Evolutionary conservation across 1,284 basidiomycete species (phyloP).

Genomic region (Austroboletus novae-zelandiae): DNA sequence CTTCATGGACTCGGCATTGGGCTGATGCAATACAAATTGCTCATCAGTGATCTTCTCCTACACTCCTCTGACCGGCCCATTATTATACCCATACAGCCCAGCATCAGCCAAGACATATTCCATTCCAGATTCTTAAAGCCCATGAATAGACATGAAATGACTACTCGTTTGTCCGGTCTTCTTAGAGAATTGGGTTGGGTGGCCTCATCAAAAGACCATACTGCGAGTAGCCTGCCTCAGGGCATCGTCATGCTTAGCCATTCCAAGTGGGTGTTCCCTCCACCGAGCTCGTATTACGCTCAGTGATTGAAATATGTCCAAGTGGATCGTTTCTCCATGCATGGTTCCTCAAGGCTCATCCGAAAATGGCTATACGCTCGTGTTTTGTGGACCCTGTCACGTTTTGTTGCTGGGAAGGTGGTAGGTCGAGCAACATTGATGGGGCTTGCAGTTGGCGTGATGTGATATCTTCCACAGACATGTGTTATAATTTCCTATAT

Average conservation of each 20-base stretch:
- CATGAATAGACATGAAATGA: slow-evolving; percentile 60
- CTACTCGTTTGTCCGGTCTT: slow-evolving; percentile 56
- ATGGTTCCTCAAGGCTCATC: slow-evolving; percentile 81
- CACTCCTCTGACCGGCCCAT: slow-evolving; percentile 69
- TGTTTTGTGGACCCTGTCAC: slow-evolving; percentile 89
- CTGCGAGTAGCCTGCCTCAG: slow-evolving; percentile 1
- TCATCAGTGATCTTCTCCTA: slow-evolving; percentile 50
- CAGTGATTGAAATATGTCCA: slow-evolving; percentile 9
- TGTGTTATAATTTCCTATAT: slow-evolving; percentile 88
- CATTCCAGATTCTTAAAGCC: slow-evolving; percentile 72
- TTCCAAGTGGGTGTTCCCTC: slow-evolving; percentile 64
- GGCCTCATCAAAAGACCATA: slow-evolving; percentile 19
- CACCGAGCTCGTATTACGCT: neutral
- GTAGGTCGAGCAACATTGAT: slow-evolving; percentile 37
- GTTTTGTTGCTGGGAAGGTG: slow-evolving; percentile 90
- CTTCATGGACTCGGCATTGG: slow-evolving; percentile 88
- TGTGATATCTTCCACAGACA: slow-evolving; percentile 46
- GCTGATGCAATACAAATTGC: slow-evolving; percentile 59
- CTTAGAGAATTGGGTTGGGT: slow-evolving; percentile 69
- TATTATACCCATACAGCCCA: slow-evolving; percentile 78
- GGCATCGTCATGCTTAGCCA: slow-evolving; percentile 83
- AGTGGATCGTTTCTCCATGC: slow-evolving; percentile 77
- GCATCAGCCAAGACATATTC: slow-evolving; percentile 83
- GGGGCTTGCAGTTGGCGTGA: neutral
- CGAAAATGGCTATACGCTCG: slow-evolving; percentile 66